Evolutionary conservation across 768 basidiomycete genomes (phyloP), one percentile per base, ranked within the genome.

Genomic region (Amanita subjunquillea): DNA sequence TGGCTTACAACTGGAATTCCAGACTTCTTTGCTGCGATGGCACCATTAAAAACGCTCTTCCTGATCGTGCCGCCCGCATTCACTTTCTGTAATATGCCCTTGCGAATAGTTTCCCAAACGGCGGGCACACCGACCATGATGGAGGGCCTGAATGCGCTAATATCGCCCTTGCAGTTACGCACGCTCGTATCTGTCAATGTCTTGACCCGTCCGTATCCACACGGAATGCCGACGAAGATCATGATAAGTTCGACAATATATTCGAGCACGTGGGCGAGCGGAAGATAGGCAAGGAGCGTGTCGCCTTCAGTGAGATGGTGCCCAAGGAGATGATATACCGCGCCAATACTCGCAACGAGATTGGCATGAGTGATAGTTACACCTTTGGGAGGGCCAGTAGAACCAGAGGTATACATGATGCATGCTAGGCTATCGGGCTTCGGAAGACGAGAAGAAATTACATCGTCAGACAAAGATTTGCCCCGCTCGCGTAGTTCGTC

Each of bases 21-120:
- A 25, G 77, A 73, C 70, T 74, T 85, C 79, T 95, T 97, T 57
- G 83, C 72, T 2, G 74, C 65, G 60, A 91, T 72, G 2, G 92
- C 91, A 38, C 80, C 79, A 58, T 85, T 77, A 76, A 99, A 99
- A 29, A 95, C 63, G 44, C 66, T 72, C 70, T 83, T 86, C 74
- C 79, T 88, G 60, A 91, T 13, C 0, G 68, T 39, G 7, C 90
- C 85, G 2, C 82, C 69, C 3, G 78, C 62, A 54, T 90, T 79
- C 50, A 97, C 83, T 67, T 92, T 91, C 55, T 75, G 65, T 8
- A 92, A 61, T 63, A 99, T 94, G 30, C 93, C 93, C 72, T 99
- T 99, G 54, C 94, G 83, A 58, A 97, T 97, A 51, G 82, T 85
- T 69, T 99, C 95, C 92, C 92, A 99, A 0, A 98, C 88, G 2